Percentiles rank a stretch among this genome's conserved stretches.
Evolutionary conservation across 2,329 filamentous ascomycete species (phyloP).

Genomic region (Sporothrix globosa): DNA sequence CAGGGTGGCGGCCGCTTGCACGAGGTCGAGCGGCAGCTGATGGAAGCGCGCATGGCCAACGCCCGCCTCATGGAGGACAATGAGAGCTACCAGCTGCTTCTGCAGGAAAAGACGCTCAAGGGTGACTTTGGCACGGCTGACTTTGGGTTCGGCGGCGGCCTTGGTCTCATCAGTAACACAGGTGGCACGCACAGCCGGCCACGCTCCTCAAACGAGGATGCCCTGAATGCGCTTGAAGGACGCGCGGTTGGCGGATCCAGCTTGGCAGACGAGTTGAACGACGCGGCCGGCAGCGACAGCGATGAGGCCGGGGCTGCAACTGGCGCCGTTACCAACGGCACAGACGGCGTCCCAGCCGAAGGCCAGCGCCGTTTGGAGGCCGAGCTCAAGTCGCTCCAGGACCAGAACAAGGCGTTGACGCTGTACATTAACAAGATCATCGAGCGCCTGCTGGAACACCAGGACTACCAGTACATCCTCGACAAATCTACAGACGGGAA

Average conservation of each 20-base stretch:
- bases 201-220: slow-evolving; percentile 62
- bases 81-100: slow-evolving; percentile 92
- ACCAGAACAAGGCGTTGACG: slow-evolving; percentile 95
- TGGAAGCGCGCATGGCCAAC: slow-evolving; percentile 94
- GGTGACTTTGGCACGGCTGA: slow-evolving; percentile 86
- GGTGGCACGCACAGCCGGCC: slow-evolving; percentile 32
- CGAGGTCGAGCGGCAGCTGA: slow-evolving; percentile 85
- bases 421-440: slow-evolving; percentile 99
- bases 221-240: slow-evolving; percentile 66
- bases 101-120: slow-evolving; percentile 93
- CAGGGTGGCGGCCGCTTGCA: slow-evolving; percentile 83
- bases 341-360: slow-evolving; percentile 42
- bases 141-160: slow-evolving; percentile 67
- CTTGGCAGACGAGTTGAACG: slow-evolving; percentile 87
- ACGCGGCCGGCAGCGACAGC: slow-evolving; percentile 48
- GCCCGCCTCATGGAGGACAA: slow-evolving; percentile 97
- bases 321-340: not conserved
- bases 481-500: slow-evolving; percentile 74
- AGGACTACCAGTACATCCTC: slow-evolving; percentile 92
- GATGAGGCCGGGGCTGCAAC: slow-evolving; percentile 20
- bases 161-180: slow-evolving; percentile 1
- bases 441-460: slow-evolving; percentile 87
- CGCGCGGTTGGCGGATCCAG: slow-evolving; percentile 49
- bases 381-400: slow-evolving; percentile 78
- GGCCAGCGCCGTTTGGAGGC: slow-evolving; percentile 70